Conservation (phyloP, 257 asterid species). For the Haberlea rhodopensis region DNA sequence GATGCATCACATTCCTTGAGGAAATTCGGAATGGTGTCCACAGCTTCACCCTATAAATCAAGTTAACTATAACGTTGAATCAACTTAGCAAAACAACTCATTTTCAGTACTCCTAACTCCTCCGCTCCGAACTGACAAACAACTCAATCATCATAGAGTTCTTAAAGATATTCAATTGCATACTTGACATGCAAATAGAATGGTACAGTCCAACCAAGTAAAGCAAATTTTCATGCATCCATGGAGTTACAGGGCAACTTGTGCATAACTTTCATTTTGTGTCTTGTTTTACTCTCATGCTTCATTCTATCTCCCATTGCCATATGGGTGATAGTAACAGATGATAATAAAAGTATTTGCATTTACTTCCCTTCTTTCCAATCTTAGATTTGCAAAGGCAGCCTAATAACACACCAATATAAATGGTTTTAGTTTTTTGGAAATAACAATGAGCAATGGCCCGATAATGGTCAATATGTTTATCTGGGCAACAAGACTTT, state of each 20-base stretch:
- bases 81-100: conserved; percentile 6
- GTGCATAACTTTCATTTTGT: not conserved
- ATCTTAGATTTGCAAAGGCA: not conserved
- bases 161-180: not conserved
- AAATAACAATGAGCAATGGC: not conserved
- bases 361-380: not conserved
- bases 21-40: conserved; percentile 71
- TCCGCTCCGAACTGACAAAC: no score
- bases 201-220: not conserved
- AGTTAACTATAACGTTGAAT: conserved; percentile 19
- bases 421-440: not conserved
- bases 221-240: not conserved
- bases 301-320: no score
- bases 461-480: not conserved
- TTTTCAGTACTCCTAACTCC: not conserved
- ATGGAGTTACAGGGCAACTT: not conserved
- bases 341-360: not conserved
- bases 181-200: not conserved
- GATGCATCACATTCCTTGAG: conserved; percentile 81
- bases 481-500: not conserved
- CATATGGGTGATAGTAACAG: not conserved
- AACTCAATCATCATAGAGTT: not conserved
- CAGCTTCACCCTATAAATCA: conserved; percentile 73
- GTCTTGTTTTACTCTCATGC: not conserved
- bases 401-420: not conserved